phyloP scores from a whole-genome alignment of 2,329 filamentous ascomycete species.

The Botrytis medusae region DNA sequence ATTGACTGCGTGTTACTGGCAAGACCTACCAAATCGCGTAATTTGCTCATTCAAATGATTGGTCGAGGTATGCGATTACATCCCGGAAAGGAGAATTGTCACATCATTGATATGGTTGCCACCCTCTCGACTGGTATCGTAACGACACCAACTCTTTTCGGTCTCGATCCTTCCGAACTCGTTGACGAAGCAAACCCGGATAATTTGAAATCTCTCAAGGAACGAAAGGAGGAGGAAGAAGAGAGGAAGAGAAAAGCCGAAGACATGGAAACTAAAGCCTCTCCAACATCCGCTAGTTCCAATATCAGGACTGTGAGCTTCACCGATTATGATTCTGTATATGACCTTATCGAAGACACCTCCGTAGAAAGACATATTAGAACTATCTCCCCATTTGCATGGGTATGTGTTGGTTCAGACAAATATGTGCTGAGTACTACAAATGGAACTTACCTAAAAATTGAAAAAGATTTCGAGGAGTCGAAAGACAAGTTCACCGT shows the following conservation, averaged over 20 bases:
- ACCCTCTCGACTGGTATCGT: conserved; percentile 81
- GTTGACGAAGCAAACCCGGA: conserved; percentile 64
- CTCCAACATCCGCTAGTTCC: conserved; percentile 1
- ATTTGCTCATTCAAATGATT: conserved; percentile 96
- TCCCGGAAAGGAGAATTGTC: conserved; percentile 80
- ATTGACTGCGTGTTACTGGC: conserved; percentile 91
- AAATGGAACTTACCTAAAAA: conserved; percentile 59
- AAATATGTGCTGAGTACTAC: conserved; percentile 70
- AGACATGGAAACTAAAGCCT: not conserved
- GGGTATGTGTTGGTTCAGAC: conserved; percentile 74
- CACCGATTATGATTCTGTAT: conserved; percentile 88
- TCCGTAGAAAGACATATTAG: conserved; percentile 78
- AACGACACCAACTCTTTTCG: conserved; percentile 88
- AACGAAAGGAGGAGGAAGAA: conserved; percentile 48
- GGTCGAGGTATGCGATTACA: conserved; percentile 86
- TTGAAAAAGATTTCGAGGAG: conserved; percentile 42
- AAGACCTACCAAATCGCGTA: conserved; percentile 87
- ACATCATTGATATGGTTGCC: conserved; percentile 94
- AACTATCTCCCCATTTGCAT: conserved; percentile 70
- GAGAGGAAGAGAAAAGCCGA: conserved; percentile 26
- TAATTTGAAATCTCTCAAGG: conserved; percentile 58
- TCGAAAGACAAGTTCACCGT: conserved; percentile 33
- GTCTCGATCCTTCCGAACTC: conserved; percentile 79
- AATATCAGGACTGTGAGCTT: conserved; percentile 53
- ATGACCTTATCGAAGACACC: conserved; percentile 82